Evolutionary conservation across 1,284 basidiomycete genomes (phyloP).

Genomic region (Cryptococcus wingfieldii): DNA sequence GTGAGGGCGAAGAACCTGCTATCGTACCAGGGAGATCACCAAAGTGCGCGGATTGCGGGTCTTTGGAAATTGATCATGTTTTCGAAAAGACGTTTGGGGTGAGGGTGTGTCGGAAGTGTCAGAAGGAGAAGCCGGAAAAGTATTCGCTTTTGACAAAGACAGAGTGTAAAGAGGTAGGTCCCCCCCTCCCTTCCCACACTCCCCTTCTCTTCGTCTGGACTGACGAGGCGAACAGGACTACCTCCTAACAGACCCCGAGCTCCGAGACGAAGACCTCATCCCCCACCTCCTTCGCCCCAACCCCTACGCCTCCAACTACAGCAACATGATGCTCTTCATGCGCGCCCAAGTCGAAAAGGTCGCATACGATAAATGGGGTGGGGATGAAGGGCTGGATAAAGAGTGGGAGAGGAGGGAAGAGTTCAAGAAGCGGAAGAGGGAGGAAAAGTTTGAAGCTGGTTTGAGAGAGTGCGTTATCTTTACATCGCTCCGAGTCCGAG

Average conservation of each 20-base stretch:
- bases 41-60: slow-evolving; percentile 74
- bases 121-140: slow-evolving; percentile 80
- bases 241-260: slow-evolving; percentile 82
- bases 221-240: slow-evolving; percentile 61
- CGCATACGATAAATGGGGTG: slow-evolving; percentile 97
- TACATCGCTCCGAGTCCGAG: not conserved
- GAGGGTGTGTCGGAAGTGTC: slow-evolving; percentile 54
- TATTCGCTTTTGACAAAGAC: slow-evolving; percentile 97
- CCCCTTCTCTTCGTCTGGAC: too few relatives aligned
- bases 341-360: slow-evolving; percentile 84
- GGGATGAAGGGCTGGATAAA: slow-evolving; percentile 79
- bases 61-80: slow-evolving; percentile 78
- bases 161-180: slow-evolving; percentile 85
- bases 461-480: slow-evolving; percentile 57
- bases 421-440: slow-evolving; percentile 86
- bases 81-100: slow-evolving; percentile 49
- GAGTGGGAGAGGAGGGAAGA: slow-evolving; percentile 77
- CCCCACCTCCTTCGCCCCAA: slow-evolving; percentile 95
- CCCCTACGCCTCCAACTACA: slow-evolving; percentile 92
- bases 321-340: slow-evolving; percentile 99
- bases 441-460: slow-evolving; percentile 86
- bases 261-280: slow-evolving; percentile 84
- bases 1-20: slow-evolving; percentile 68
- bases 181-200: too few relatives aligned
- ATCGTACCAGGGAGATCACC: slow-evolving; percentile 63